Evolutionary conservation across 768 basidiomycete genomes (phyloP).

Genomic region (Hebeloma cylindrosporum): DNA sequence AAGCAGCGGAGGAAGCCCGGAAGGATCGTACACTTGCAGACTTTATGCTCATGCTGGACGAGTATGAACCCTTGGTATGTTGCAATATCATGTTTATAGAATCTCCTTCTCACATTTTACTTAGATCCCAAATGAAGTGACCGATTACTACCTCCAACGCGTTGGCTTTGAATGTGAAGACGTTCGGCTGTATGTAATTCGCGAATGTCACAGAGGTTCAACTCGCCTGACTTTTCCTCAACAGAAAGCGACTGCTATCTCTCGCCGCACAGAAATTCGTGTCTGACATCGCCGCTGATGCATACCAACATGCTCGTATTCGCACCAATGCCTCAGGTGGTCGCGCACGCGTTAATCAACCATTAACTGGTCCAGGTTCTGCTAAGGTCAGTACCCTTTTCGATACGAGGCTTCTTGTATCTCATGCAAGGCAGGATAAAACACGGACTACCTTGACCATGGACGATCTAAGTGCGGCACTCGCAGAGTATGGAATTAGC

Average conservation of each 20-base stretch:
- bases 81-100: no score
- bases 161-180: slow-evolving; percentile 97
- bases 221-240: neutral
- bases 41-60: slow-evolving; percentile 94
- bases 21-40: slow-evolving; percentile 91
- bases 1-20: slow-evolving; percentile 76
- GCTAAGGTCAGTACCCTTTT: slow-evolving; percentile 45
- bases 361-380: slow-evolving; percentile 55
- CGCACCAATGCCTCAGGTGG: slow-evolving; percentile 84
- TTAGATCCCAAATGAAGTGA: slow-evolving; percentile 96
- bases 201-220: no score
- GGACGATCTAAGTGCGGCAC: slow-evolving; percentile 93
- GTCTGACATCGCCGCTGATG: slow-evolving; percentile 93
- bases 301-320: slow-evolving; percentile 96
- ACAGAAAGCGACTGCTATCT: slow-evolving; percentile 89
- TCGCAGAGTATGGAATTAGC: slow-evolving; percentile 95
- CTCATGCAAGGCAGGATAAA: slow-evolving; percentile 58
- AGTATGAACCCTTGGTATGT: slow-evolving; percentile 90
- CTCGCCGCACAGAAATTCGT: slow-evolving; percentile 98
- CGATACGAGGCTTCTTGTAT: slow-evolving; percentile 1
- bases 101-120: no score
- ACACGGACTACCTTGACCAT: slow-evolving; percentile 93
- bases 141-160: slow-evolving; percentile 94
- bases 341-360: slow-evolving; percentile 61
- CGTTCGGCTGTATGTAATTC: slow-evolving; percentile 66